Evolutionary conservation across 352 stramenopile species (phyloP), one percentile per base, ranked within the genome.

Genomic region (Phytophthora multivora): DNA sequence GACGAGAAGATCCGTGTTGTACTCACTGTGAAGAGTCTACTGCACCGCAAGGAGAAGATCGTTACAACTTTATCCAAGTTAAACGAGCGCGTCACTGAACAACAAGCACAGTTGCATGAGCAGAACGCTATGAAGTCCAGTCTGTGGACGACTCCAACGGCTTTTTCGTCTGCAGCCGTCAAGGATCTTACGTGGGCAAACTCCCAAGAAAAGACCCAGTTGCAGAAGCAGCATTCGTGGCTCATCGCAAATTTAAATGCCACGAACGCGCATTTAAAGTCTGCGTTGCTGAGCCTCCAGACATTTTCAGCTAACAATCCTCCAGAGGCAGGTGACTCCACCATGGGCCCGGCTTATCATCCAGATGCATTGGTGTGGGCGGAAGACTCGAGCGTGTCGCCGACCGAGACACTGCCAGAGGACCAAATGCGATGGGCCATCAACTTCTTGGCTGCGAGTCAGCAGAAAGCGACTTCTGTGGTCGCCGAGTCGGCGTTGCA

Each of bases 31-130:
- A 80, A 78, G 35, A 75, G 73, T 46, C 36, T 95, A 31, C 63
- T 95, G 13, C 70, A 89, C n/a, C 80, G 83, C 16, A 95, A 95
- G 51, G 83, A 93, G 52, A 67, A 77, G 21, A 73, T 95, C 16
- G 46, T 95, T 15, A 49, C 51, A 13, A 69, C 73, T 1, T 52
- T 93, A 26, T 49, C 68, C 1, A 68, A 52, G 30, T 69, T 95
- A 59, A 90, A 91, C 35, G 52, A 73, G 25, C 66, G 64, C 11
- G 69, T 73, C 11, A 45, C 36, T 31, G 51, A 58, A 25, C 46
- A 70, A 21, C 59, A 80, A 56, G 30, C 52, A 13, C 40, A 41
- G 16, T 15, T 61, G 1, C 35, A 49, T n/a, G 43, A 69, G 21
- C 36, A 66, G 15, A 66, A 60, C 12, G 61, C 63, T 1, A 64